Percentiles rank a stretch among this genome's conserved stretches.
phyloP scores from a whole-genome alignment of 176 grass and related monocot genomes.

The Avena atlantica region DNA sequence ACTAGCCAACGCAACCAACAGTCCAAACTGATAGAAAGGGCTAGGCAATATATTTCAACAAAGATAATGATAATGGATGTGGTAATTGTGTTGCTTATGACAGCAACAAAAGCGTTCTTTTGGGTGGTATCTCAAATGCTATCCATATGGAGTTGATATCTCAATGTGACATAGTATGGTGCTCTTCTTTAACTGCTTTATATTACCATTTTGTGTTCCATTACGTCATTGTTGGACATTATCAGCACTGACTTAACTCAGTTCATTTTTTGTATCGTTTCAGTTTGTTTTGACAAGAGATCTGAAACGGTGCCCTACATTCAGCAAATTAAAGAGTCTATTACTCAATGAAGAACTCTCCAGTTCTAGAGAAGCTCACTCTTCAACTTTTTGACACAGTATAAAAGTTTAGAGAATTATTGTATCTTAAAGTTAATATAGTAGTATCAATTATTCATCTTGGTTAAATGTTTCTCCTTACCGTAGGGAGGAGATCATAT shows the following conservation, averaged over 20 bases:
- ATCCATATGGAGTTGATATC: background rate
- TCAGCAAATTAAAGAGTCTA: background rate
- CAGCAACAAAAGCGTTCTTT: background rate
- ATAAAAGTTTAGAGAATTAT: background rate
- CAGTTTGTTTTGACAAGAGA: background rate
- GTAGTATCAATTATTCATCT: background rate
- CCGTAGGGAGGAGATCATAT: background rate
- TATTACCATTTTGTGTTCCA: background rate
- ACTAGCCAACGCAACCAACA: too few species aligned
- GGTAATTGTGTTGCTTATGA: background rate
- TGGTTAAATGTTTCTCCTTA: background rate
- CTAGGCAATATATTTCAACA: too few species aligned
- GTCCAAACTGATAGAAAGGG: too few species aligned
- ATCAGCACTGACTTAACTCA: background rate
- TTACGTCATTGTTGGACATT: background rate
- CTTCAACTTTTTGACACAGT: background rate
- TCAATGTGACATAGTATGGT: background rate
- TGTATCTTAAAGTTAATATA: background rate
- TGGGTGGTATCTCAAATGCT: background rate
- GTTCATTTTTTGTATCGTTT: background rate
- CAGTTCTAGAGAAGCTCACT: conserved; percentile 13
- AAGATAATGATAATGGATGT: background rate
- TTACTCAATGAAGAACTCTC: conserved; percentile 9
- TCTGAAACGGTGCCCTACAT: conserved; percentile 3
- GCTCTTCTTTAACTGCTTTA: background rate